Conservation (phyloP, 202 grass and related monocot genomes). For the Setaria viridis region DNA sequence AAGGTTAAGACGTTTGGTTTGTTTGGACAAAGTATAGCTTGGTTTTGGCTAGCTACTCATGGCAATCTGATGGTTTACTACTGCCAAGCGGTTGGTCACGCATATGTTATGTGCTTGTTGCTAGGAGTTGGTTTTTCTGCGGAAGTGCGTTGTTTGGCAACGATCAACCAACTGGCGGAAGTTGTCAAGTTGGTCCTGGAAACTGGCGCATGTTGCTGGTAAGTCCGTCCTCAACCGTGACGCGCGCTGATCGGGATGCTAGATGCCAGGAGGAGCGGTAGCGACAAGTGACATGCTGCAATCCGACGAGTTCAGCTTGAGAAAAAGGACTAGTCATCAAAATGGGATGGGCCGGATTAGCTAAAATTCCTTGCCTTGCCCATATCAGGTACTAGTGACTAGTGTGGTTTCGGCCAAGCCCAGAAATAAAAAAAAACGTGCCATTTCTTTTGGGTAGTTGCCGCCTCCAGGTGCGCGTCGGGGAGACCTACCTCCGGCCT, state of each 20-base stretch:
- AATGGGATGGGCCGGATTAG: too few relatives aligned
- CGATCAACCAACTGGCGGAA: background rate
- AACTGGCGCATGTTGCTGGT: background rate
- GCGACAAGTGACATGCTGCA: too few relatives aligned
- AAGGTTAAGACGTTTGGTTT: background rate
- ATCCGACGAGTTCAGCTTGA: too few relatives aligned
- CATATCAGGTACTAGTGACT: too few relatives aligned
- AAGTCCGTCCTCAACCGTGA: background rate
- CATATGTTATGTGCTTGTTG: slow-evolving; percentile 5
- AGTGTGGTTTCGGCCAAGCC: too few relatives aligned
- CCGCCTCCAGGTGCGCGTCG: slow-evolving; percentile 32
- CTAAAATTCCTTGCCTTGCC: too few relatives aligned
- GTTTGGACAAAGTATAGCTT: background rate
- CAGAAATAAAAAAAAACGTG: too few relatives aligned
- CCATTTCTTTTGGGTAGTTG: background rate
- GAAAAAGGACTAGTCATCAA: too few relatives aligned
- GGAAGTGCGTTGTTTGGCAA: background rate
- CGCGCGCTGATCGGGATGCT: too few relatives aligned
- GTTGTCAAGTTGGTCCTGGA: background rate
- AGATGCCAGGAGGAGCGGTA: too few relatives aligned
- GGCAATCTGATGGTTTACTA: slow-evolving; percentile 16
- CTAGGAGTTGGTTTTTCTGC: background rate
- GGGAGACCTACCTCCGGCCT: background rate
- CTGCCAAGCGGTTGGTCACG: slow-evolving; percentile 4
- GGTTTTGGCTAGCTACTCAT: slow-evolving; percentile 34